A percentile compares a stretch with the other conserved stretches of the same genome.
These are phyloP conservation scores for Colletotrichum brevisporum DNA, from an alignment of 2,329 filamentous ascomycete genomes.

Conservation along the genomic window DNA sequence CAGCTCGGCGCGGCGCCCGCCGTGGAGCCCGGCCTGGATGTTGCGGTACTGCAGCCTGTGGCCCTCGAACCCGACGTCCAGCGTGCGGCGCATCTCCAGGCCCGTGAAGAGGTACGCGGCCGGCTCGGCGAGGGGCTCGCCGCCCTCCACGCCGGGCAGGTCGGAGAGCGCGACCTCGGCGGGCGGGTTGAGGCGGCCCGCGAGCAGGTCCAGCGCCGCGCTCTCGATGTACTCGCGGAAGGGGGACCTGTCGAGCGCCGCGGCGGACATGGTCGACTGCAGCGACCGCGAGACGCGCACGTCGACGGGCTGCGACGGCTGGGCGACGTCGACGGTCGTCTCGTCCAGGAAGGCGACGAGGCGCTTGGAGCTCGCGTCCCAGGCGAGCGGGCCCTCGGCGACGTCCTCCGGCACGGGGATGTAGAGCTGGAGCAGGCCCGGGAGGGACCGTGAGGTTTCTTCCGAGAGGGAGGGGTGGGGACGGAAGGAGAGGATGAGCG, in stretches of 20 bases:
- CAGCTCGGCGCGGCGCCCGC: constrained; percentile 66
- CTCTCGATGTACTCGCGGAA: constrained; percentile 59
- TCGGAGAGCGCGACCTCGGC: constrained; percentile 44
- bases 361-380: constrained; percentile 43
- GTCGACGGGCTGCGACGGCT: constrained; percentile 63
- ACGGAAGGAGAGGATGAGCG: constrained; percentile 62
- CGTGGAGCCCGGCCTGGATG: constrained; percentile 66
- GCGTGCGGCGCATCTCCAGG: constrained; percentile 65
- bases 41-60: constrained; percentile 66
- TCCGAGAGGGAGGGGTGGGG: constrained; percentile 6
- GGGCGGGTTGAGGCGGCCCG: constrained; percentile 58
- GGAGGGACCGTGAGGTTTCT: neutral
- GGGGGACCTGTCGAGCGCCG: constrained; percentile 45
- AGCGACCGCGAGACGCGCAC: constrained; percentile 59
- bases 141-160: neutral
- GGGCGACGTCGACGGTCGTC: constrained; percentile 58
- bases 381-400: constrained; percentile 35
- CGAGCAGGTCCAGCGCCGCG: constrained; percentile 62
- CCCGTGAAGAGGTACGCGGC: constrained; percentile 60
- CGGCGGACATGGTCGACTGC: constrained; percentile 45
- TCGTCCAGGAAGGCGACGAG: constrained; percentile 56
- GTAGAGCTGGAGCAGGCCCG: constrained; percentile 40
- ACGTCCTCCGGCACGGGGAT: constrained; percentile 35
- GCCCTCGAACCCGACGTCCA: constrained; percentile 58
- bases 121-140: constrained; percentile 1